Evolutionary conservation across 306 rosid genomes (phyloP), one percentile per base, ranked within the genome.

Genomic region (Gynostemma pentaphyllum): DNA sequence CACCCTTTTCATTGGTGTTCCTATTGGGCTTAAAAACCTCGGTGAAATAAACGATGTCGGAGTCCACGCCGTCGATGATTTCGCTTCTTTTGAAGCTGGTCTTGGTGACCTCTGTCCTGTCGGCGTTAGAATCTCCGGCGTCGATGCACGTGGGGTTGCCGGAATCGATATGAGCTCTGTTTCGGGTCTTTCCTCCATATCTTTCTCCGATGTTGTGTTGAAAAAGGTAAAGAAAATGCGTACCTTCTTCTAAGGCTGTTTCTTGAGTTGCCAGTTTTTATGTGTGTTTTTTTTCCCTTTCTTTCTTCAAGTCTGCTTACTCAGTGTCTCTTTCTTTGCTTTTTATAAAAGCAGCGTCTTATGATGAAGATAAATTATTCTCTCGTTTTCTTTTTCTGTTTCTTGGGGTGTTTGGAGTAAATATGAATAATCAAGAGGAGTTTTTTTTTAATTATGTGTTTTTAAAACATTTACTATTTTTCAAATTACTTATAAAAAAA

Each of bases 1-100:
- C 49, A 92, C 96, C 72, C 87, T 79, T 84, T 92, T 92, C 99
- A 92, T 92, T 23, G 96, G 99, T 24, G 99, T 88, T 22, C 99
- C 99, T 54, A 92, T 88, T 21, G 98, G 98, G 62, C 96, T 87
- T 77, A 91, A 70, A 76, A 91, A 91, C 90, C 96, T 77, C n/a
- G 99, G 99, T 1, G 99, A 92, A 57, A 88, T 88, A 34, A 92
- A 87, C 26, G 96, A 92, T 66, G 99, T 79, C 41, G 98, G 98
- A 2, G 98, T 92, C 98, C 98, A 86, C 7, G 95, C 94, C 78
- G 90, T 75, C 51, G 97, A 85, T 1, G 97, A 85, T 69, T 82
- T 87, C 9, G 91, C 96, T 67, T 85, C 95, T 79, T 85, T 87
- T 41, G 94, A 88, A 10, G 72, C 51, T 23, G 82, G 87, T 49